Conservation (phyloP, 345 rosid genomes). For the Melaleuca alternifolia region DNA sequence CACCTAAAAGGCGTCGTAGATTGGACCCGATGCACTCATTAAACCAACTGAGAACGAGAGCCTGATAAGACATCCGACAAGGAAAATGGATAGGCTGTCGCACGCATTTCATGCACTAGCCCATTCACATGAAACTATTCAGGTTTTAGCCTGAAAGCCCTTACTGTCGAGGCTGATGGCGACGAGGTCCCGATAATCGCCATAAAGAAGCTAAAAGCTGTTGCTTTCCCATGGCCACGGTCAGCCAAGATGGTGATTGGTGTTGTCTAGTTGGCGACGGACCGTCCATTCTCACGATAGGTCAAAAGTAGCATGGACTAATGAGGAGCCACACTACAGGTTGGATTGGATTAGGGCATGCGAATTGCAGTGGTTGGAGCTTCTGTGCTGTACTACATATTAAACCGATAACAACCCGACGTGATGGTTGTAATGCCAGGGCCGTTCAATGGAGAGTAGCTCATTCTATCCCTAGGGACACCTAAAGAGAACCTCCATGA, state of each 20-base stretch:
- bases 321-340: neutral
- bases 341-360: neutral
- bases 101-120: neutral
- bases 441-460: neutral
- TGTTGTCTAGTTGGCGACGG: neutral
- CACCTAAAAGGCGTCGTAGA: neutral
- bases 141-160: neutral
- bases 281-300: neutral
- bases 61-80: neutral
- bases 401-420: neutral
- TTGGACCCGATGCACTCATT: neutral
- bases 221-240: neutral
- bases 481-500: too few relatives aligned
- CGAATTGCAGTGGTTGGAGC: neutral
- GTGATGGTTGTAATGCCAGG: neutral
- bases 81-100: neutral
- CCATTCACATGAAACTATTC: neutral
- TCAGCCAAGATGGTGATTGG: neutral
- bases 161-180: neutral
- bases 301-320: neutral
- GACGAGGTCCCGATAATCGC: neutral
- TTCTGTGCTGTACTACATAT: neutral
- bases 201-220: fast-evolving
- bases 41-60: neutral
- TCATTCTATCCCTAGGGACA: neutral